Evolutionary conservation across 495 filamentous ascomycete genomes (phyloP), one percentile per base, ranked within the genome.

Genomic region (Penicillium arizonense): DNA sequence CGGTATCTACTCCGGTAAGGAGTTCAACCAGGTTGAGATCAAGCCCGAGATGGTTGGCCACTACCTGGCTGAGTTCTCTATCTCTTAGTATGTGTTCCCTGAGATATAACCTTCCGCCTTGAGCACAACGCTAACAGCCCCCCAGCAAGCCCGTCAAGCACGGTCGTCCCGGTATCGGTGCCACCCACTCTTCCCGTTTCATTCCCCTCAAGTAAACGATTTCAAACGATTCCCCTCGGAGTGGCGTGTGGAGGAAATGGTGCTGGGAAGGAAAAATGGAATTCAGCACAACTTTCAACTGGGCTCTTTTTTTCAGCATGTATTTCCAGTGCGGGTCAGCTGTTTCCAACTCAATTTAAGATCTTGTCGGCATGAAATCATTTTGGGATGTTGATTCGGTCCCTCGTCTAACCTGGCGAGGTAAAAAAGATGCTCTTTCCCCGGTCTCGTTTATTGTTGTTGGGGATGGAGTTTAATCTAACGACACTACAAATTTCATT

Each of bases 1-100:
- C 69, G 94, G 93, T 74, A 94, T 98, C 82, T 98, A 98, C 86
- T 94, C 89, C 56, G 94, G 94, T 74, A 98, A 98, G 86, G 95
- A 97, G 80, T 98, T 97, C 87, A 98, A 98, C 84, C 91, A 96
- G 83, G 91, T 98, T 63, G 94, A 98, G 77, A 94, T 98, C 80
- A 96, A 96, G 85, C 94, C 94, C 54, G 94, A 98, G 86, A 98
- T 98, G 94, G 94, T 98, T 78, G 94, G 94, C 70, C 91, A 96
- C 83, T 98, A 98, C 84, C 83, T 98, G 53, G 94, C 82, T 71
- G 94, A 98, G 81, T 98, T 98, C 83, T 96, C 90, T 57, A 98
- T 98, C 79, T 90, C 90, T 78, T 98, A 98, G 91, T 96, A 87
- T 67, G 91, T 91, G 54, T 43, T 39, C 33, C 40, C 18, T n/a